phyloP scores from a whole-genome alignment of 2,329 filamentous ascomycete genomes.

The Xylariaceae sp. region DNA sequence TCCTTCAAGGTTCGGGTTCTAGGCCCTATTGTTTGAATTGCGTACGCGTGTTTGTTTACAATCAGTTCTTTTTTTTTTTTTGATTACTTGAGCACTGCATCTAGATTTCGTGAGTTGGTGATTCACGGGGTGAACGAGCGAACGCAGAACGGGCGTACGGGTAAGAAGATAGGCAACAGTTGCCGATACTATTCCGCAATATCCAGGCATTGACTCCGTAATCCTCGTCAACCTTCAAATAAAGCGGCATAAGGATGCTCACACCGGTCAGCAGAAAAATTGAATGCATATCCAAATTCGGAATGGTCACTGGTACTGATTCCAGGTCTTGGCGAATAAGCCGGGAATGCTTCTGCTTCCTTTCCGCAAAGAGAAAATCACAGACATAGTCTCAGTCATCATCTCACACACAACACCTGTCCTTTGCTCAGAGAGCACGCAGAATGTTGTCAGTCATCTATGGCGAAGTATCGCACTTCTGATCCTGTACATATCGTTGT shows the following conservation, averaged over 20 bases:
- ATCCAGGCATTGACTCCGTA: too few relatives aligned
- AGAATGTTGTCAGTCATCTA: not conserved
- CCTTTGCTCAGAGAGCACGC: not conserved
- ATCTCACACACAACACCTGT: not conserved
- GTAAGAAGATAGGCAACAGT: too few relatives aligned
- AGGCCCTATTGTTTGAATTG: not conserved
- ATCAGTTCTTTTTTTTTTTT: too few relatives aligned
- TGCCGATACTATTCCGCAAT: too few relatives aligned
- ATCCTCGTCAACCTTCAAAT: not conserved
- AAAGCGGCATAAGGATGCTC: not conserved
- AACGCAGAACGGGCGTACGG: too few relatives aligned
- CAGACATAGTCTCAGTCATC: constrained; percentile 3
- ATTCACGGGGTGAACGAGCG: too few relatives aligned
- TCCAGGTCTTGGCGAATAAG: not conserved
- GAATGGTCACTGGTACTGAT: not conserved
- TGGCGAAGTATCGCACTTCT: not conserved
- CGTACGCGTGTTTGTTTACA: too few relatives aligned
- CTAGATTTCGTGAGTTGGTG: too few relatives aligned
- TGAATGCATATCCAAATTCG: not conserved
- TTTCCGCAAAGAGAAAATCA: not conserved
- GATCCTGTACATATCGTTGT: not conserved
- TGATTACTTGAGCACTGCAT: too few relatives aligned
- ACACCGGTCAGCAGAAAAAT: not conserved
- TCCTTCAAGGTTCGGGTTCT: not conserved
- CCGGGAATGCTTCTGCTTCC: not conserved